Evolutionary conservation across 352 stramenopile genomes (phyloP).

Genomic region (Phytopythium litorale): DNA sequence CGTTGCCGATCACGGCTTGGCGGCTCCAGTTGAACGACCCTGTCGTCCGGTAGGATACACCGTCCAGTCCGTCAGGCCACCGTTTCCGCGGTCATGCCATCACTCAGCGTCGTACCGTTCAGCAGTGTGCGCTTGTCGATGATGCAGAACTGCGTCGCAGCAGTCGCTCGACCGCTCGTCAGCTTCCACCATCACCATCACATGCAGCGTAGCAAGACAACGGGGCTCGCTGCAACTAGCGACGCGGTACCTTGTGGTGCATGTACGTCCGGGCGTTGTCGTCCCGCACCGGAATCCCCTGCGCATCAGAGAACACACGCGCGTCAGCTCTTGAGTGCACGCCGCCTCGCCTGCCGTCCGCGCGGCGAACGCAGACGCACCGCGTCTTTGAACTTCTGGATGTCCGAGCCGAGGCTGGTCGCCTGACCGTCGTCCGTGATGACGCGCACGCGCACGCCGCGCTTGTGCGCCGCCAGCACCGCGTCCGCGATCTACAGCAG

Average conservation of each 20-base stretch:
- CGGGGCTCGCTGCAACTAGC: not conserved
- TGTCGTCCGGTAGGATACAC: conserved; percentile 1
- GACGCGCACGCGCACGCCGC: conserved; percentile 47
- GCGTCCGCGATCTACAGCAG: conserved; percentile 46
- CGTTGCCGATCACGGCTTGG: conserved; percentile 59
- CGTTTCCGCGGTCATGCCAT: no score
- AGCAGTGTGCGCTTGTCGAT: conserved; percentile 57
- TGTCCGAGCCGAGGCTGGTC: conserved; percentile 56
- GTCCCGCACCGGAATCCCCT: conserved; percentile 60
- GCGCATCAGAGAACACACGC: not conserved
- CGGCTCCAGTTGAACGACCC: conserved; percentile 77
- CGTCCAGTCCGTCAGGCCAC: no score
- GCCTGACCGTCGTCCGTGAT: conserved; percentile 67
- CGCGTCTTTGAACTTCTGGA: conserved; percentile 70
- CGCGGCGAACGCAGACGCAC: conserved; percentile 14
- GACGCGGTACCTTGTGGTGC: conserved; percentile 56
- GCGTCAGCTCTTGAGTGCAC: not conserved
- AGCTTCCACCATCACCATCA: not conserved
- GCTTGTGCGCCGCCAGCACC: conserved; percentile 48
- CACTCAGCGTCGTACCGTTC: conserved; percentile 30
- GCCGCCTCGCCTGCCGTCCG: not conserved
- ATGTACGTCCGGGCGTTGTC: conserved; percentile 61
- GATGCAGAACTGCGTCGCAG: conserved; percentile 46
- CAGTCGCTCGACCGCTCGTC: not conserved
- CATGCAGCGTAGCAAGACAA: not conserved